Base-by-base conservation (phyloP, 2,329 filamentous ascomycete species). In the Clonostachys rosea region DNA sequence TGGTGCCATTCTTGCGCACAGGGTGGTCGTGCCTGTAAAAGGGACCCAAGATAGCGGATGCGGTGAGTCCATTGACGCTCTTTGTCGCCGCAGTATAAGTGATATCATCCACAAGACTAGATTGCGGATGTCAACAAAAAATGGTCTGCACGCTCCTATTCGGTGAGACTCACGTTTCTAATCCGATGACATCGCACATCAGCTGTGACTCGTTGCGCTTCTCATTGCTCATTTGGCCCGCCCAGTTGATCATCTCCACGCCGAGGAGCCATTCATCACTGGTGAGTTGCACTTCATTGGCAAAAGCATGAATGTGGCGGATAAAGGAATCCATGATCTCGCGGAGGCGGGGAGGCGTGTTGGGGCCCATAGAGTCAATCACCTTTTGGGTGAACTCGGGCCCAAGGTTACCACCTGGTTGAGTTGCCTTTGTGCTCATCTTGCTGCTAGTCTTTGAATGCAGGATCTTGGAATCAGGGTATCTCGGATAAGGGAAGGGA, bases 1-100 rank as follows among this genome's bases (percentile, higher is more conserved):
- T 83, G 42, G 75, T 78, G 44, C 87, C 89, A 59, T 87, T 87
- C n/a, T 81, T 68, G 42, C 84, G 78, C 49, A 78, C 68, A 6
- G 89, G 89, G 0, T 89, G 82, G 55, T 91, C 78, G 40, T 81
- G 76, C 6, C 88, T 79, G 80, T 88, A 95, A 70, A 95, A 95
- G 2, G 90, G 90, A 0, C 90, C 90, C 1, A 95, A 78, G 54
- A 95, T 90, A 39, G 89, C 83, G 5, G 87, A 87, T 3, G 87
- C 80, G 6, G 89, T 94, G 11, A 83, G 74, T 13, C 69, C 59
- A 13, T 71, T 69, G 37, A 59, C 52, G 35, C 59, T 56, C 44
- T 68, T 68, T 46, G 75, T 69, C 44, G 76, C 75, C 14, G 59
- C 53, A 44, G 81, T 83, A 68, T 83, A 86, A 47, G 86, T 89